Percentiles rank a stretch among this genome's conserved stretches.
These are phyloP conservation scores for Ambrosia artemisiifolia DNA, from an alignment of 129 eudicot genomes.

Conservation along the genomic window DNA sequence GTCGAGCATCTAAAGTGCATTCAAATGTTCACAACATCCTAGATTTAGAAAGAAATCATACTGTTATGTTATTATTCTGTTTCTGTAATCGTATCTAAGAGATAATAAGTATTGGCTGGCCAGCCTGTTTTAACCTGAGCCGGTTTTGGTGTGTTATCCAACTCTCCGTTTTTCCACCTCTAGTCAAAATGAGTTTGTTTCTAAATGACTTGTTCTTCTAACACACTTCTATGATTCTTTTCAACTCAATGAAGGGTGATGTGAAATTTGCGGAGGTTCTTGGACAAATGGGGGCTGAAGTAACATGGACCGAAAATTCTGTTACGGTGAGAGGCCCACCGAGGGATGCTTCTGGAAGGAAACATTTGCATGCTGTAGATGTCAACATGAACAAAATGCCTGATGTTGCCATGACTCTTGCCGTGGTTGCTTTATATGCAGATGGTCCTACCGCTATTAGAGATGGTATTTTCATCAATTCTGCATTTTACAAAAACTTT, in stretches of 20 bases:
- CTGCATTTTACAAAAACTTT: not conserved
- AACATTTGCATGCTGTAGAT: constrained; percentile 79
- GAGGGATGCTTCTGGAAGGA: constrained; percentile 62
- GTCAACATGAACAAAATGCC: constrained; percentile 99
- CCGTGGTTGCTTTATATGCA: constrained; percentile 89
- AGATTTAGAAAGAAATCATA: not conserved
- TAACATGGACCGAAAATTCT: constrained; percentile 90
- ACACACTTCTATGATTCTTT: constrained; percentile 40
- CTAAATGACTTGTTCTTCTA: constrained; percentile 4
- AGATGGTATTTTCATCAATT: constrained; percentile 60
- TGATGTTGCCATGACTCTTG: constrained; percentile 99
- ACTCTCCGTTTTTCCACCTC: not conserved
- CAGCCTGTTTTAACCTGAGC: not conserved
- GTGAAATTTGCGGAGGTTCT: constrained; percentile 99
- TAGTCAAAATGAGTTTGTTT: not conserved
- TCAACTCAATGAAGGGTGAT: constrained; percentile 59
- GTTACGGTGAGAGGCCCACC: constrained; percentile 94
- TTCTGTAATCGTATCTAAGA: not conserved
- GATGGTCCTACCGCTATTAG: constrained; percentile 96
- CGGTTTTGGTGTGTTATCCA: too few relatives aligned
- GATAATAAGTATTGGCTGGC: not conserved
- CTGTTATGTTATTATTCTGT: too few relatives aligned
- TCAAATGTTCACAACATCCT: not conserved
- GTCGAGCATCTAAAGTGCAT: not conserved
- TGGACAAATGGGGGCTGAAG: constrained; percentile 96